Evolutionary conservation across 2,329 filamentous ascomycete genomes (phyloP), one percentile per base, ranked within the genome.

Genomic region (Graphium sp.): DNA sequence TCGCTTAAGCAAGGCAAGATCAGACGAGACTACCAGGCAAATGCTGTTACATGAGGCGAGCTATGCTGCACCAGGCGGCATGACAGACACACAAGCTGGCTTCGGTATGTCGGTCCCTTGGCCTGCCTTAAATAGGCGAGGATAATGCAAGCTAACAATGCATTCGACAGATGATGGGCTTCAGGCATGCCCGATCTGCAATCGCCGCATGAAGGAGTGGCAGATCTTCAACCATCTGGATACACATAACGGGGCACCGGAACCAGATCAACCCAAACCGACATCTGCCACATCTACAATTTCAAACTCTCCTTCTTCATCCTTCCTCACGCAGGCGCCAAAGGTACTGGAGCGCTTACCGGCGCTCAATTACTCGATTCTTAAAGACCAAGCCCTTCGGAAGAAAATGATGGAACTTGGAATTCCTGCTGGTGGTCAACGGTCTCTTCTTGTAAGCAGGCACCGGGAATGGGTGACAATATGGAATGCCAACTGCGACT

Each of bases 401-500:
- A 89, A 81, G 45, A 95, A 93, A 51, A 56, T 98, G 23, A 49
- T 59, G 12, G 83, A 93, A 3, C 59, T 89, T 2, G 83, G 85
- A 1, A 74, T 95, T 32, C 75, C 82, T 0, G 66, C 62, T 7
- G 60, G 56, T 34, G 89, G 89, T 1, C 51, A 63, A 1, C 76
- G 76, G 25, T 56, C 63, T 25, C 59, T 85, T 2, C 58, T 95
- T 30, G 77, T 87, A 46, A 68, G 65, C 38, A 69, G 91, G 12
- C 85, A 95, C 43, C 81, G 70, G 15, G 89, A 98, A 50, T 98
- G 85, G 85, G 65, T 89, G 29, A 94, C 89, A 21, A 55, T 98
- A 12, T 94, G 83, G 78, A 98, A 98, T 48, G 81, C 91, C 8
- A 98, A 98, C 46, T 93, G 84, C 52, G 89, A 98, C 49, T 78